These are phyloP conservation scores for Colletotrichum sp. DNA, from an alignment of 2,329 filamentous ascomycete species.

Conservation along the genomic window DNA sequence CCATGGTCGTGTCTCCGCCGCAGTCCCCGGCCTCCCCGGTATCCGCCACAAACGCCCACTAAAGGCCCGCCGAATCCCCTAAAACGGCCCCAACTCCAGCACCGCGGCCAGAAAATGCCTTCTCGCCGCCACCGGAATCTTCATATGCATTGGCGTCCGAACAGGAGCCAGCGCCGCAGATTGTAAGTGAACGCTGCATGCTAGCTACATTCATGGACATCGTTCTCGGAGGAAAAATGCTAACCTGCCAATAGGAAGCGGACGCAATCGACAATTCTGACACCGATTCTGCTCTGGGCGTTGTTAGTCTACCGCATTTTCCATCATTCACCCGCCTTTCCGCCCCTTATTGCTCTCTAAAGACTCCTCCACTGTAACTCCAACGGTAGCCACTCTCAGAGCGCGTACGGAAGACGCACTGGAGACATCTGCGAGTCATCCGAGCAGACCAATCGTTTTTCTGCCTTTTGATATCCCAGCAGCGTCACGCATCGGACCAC, in stretches of 20 bases:
- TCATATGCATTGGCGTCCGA: not conserved
- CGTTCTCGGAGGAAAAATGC: not conserved
- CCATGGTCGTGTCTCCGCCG: not conserved
- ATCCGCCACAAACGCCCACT: not conserved
- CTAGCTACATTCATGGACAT: not conserved
- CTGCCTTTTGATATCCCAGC: not conserved
- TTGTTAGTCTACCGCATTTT: not conserved
- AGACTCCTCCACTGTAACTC: not conserved
- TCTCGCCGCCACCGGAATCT: not conserved
- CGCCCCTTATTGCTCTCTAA: not conserved
- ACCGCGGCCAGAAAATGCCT: not conserved
- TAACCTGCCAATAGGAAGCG: not conserved
- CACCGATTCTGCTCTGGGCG: slow-evolving; percentile 2
- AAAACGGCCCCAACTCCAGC: not conserved
- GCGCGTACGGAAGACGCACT: not conserved
- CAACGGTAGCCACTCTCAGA: not conserved
- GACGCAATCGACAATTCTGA: not conserved
- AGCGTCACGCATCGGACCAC: not conserved
- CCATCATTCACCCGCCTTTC: not conserved
- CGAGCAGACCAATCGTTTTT: not conserved
- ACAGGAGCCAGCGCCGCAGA: not conserved
- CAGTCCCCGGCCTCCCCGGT: not conserved
- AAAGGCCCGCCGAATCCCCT: not conserved
- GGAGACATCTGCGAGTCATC: not conserved
- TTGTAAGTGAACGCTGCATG: not conserved